phyloP scores from a whole-genome alignment of 1,284 basidiomycete genomes.

The Ustilago shanxiensis region DNA sequence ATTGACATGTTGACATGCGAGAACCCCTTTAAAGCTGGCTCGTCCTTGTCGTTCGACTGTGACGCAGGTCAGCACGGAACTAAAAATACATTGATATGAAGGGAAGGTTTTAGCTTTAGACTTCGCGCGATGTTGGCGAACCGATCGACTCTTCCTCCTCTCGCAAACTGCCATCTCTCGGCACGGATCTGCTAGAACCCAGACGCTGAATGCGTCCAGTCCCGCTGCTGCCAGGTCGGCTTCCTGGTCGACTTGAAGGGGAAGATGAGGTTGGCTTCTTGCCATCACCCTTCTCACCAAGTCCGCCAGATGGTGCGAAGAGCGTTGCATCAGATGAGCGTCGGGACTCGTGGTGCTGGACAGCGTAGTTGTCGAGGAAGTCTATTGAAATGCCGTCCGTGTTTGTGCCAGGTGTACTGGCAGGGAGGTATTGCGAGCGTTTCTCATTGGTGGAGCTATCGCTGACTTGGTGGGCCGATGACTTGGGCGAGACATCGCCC shows the following conservation, averaged over 20 bases:
- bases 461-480: slow-evolving; percentile 4
- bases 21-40: neutral
- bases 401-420: slow-evolving; percentile 12
- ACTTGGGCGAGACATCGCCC: slow-evolving; percentile 20
- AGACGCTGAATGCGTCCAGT: slow-evolving; percentile 38
- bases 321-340: slow-evolving; percentile 51
- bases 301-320: slow-evolving; percentile 19
- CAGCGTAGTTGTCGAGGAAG: slow-evolving; percentile 21
- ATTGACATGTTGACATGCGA: neutral
- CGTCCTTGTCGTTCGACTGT: neutral
- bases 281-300: slow-evolving; percentile 22
- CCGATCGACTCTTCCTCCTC: slow-evolving; percentile 33
- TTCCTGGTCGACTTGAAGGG: slow-evolving; percentile 20
- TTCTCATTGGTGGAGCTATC: slow-evolving; percentile 22
- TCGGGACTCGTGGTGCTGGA: slow-evolving; percentile 40
- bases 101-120: neutral
- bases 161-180: slow-evolving; percentile 26
- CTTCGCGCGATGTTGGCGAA: slow-evolving; percentile 7
- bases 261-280: slow-evolving; percentile 5
- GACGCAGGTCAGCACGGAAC: neutral
- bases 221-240: slow-evolving; percentile 42
- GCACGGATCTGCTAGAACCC: slow-evolving; percentile 40
- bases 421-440: slow-evolving; percentile 1
- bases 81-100: slow-evolving; percentile 26
- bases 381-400: slow-evolving; percentile 26